Percentiles rank a stretch among this genome's conserved stretches.
phyloP scores from a whole-genome alignment of 495 filamentous ascomycete species.

The Penicillium herquei region DNA sequence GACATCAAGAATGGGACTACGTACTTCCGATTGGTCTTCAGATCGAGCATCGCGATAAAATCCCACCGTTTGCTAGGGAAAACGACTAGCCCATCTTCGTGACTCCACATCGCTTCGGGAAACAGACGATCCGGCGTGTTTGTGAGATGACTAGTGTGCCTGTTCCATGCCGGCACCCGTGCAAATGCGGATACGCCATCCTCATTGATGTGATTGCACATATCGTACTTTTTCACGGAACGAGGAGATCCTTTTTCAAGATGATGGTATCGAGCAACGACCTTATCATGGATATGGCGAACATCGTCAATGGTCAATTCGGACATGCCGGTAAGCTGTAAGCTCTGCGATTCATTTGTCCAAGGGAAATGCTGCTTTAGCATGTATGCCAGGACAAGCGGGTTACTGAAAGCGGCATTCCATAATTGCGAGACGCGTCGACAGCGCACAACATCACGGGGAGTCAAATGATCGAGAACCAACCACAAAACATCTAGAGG shows the following conservation, averaged over 20 bases:
- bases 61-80: conserved; percentile 47
- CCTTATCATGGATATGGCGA: conserved; percentile 48
- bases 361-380: conserved; percentile 53
- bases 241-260: conserved; percentile 50
- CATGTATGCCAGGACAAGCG: conserved; percentile 42
- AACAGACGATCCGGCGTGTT: conserved; percentile 47
- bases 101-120: conserved; percentile 58
- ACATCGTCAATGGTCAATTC: conserved; percentile 24
- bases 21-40: conserved; percentile 42
- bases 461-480: conserved; percentile 40
- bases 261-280: conserved; percentile 57
- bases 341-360: conserved; percentile 51
- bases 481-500: conserved; percentile 47
- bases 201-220: no score
- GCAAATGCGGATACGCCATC: no score
- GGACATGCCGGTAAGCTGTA: conserved; percentile 2
- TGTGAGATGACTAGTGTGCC: conserved; percentile 44
- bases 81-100: conserved; percentile 58
- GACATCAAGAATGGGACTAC: conserved; percentile 55
- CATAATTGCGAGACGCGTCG: conserved; percentile 56
- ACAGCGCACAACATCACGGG: conserved; percentile 51
- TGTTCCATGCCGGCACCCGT: conserved; percentile 57
- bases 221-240: conserved; percentile 44
- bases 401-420: conserved; percentile 53
- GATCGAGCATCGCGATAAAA: conserved; percentile 53